Evolutionary conservation across 2,329 filamentous ascomycete genomes (phyloP).

Genomic region (Beauveria medogensis): DNA sequence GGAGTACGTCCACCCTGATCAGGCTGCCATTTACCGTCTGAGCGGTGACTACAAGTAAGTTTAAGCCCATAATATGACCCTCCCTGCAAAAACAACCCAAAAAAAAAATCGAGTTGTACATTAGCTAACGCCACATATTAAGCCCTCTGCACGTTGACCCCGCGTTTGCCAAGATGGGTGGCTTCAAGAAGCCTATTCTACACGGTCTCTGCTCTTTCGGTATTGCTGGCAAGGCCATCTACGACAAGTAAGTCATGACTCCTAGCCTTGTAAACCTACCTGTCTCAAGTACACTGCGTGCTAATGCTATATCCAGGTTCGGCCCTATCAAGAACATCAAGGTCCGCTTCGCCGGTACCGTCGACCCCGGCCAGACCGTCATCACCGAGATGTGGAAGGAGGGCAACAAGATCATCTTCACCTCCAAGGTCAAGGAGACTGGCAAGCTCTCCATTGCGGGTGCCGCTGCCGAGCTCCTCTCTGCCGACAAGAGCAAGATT

Average conservation of each 20-base stretch:
- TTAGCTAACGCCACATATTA: not conserved
- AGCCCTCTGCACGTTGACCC: slow-evolving; percentile 91
- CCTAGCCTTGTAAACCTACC: not conserved
- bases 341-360: slow-evolving; percentile 80
- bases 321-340: slow-evolving; percentile 86
- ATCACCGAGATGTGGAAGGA: slow-evolving; percentile 95
- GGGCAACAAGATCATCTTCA: slow-evolving; percentile 70
- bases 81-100: not conserved
- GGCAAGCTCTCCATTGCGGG: slow-evolving; percentile 81
- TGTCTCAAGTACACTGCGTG: not conserved
- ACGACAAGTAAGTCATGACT: slow-evolving; percentile 45
- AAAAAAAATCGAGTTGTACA: not conserved
- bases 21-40: slow-evolving; percentile 87
- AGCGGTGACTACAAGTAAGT: slow-evolving; percentile 76
- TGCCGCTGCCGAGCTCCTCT: slow-evolving; percentile 66
- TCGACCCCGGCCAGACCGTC: slow-evolving; percentile 81
- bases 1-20: slow-evolving; percentile 78
- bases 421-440: slow-evolving; percentile 84
- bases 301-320: slow-evolving; percentile 33
- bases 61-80: not conserved
- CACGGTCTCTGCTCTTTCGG: slow-evolving; percentile 97
- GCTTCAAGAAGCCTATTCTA: slow-evolving; percentile 88
- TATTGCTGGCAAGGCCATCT: slow-evolving; percentile 82
- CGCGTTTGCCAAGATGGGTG: slow-evolving; percentile 85
- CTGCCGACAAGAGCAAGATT: slow-evolving; percentile 23